phyloP scores from a whole-genome alignment of 768 basidiomycete species.

The Trametes meyenii region DNA sequence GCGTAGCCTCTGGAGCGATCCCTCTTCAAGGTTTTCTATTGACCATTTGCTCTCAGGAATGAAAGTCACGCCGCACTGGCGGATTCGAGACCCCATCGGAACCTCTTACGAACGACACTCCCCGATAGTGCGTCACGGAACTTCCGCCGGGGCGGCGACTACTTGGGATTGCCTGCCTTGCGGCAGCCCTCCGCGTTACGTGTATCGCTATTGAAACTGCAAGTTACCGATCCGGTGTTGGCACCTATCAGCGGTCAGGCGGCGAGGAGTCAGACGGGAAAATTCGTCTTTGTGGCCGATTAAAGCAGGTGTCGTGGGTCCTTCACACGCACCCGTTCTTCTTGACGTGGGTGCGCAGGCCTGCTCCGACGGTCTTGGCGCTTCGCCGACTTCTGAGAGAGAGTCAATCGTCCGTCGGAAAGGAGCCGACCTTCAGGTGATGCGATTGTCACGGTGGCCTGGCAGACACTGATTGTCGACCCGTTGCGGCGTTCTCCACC shows the following conservation, averaged over 20 bases:
- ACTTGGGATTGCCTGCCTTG: neutral
- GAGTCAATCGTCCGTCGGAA: conserved; percentile 12
- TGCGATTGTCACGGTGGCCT: conserved; percentile 3
- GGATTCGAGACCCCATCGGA: too few relatives aligned
- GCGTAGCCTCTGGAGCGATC: neutral
- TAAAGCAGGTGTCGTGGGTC: conserved; percentile 13
- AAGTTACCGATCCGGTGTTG: neutral
- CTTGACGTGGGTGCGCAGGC: conserved; percentile 11
- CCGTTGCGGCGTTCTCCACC: conserved; percentile 10
- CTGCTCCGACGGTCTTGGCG: conserved; percentile 10
- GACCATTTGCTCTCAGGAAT: neutral
- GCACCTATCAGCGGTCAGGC: conserved; percentile 1
- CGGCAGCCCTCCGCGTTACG: conserved; percentile 4
- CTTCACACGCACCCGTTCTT: neutral
- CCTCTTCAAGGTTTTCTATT: neutral
- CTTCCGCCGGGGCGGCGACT: neutral
- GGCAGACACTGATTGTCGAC: conserved; percentile 11
- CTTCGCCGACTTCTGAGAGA: conserved; percentile 3
- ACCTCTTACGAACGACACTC: too few relatives aligned
- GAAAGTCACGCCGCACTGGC: neutral
- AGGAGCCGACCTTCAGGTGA: conserved; percentile 8
- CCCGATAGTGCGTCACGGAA: neutral
- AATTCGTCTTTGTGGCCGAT: neutral
- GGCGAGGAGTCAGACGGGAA: neutral
- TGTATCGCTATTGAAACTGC: neutral